Conservation (phyloP, 2,329 filamentous ascomycete genomes). For the Akanthomyces dipterigenus region DNA sequence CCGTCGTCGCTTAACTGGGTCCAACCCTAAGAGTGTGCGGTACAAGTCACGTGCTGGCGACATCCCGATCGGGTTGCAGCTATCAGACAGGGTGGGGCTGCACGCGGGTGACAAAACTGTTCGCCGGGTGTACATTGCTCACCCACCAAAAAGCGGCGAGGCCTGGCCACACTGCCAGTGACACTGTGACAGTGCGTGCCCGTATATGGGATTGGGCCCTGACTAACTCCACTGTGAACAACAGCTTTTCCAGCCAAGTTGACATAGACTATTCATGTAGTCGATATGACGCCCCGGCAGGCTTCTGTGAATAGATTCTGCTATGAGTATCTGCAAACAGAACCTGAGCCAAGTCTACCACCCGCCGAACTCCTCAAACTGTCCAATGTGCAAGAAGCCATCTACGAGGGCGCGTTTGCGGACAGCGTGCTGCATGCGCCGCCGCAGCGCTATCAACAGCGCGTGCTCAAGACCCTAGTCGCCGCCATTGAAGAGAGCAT, state of each 20-base stretch:
- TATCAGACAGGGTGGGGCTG: background rate
- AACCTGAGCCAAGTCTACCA: slow-evolving; percentile 59
- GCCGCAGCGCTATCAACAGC: slow-evolving; percentile 62
- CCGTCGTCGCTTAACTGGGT: slow-evolving; percentile 35
- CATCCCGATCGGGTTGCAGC: no score
- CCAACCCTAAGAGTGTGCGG: slow-evolving; percentile 35
- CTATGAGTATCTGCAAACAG: slow-evolving; percentile 73
- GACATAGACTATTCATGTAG: background rate
- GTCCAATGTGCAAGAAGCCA: slow-evolving; percentile 54
- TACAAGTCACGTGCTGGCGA: background rate
- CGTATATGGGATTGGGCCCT: background rate
- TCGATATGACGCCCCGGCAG: slow-evolving; percentile 8
- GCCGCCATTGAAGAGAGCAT: slow-evolving; percentile 66
- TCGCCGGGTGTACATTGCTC: no score
- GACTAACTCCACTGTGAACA: background rate
- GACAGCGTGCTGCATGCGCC: slow-evolving; percentile 45
- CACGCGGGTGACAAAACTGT: no score
- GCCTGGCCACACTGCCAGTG: background rate
- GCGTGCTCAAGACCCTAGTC: slow-evolving; percentile 67
- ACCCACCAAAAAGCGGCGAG: no score
- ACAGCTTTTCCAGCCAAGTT: background rate
- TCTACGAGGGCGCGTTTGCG: slow-evolving; percentile 63
- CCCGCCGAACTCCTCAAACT: slow-evolving; percentile 49
- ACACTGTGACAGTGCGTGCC: background rate
- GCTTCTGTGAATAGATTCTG: slow-evolving; percentile 46